Evolutionary conservation across 164 flowering plant species (phyloP).

Genomic region (Dillenia suffruticosa): DNA sequence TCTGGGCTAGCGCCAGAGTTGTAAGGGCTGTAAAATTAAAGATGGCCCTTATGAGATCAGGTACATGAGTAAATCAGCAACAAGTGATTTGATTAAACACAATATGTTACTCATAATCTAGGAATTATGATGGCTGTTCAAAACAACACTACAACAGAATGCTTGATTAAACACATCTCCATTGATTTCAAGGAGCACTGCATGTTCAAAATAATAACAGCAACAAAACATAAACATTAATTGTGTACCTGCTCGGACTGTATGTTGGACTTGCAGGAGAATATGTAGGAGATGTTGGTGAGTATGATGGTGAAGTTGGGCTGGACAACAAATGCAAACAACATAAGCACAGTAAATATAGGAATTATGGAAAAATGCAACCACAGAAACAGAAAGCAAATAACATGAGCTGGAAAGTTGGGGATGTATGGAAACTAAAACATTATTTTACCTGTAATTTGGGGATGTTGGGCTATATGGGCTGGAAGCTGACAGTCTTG

Average conservation of each 20-base stretch:
- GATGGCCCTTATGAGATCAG: too few relatives aligned
- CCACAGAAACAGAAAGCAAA: too few relatives aligned
- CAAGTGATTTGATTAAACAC: too few relatives aligned
- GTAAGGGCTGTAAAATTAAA: conserved; percentile 53
- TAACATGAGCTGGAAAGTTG: too few relatives aligned
- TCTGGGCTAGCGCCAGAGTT: conserved; percentile 71
- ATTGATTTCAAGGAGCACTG: too few relatives aligned
- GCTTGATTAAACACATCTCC: too few relatives aligned
- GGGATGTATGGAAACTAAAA: not conserved
- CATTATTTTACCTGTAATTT: conserved; percentile 66
- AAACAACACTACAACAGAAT: too few relatives aligned
- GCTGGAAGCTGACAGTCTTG: conserved; percentile 76
- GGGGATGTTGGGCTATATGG: conserved; percentile 93
- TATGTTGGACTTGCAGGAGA: conserved; percentile 92
- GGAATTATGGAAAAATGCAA: not conserved
- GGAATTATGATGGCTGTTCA: too few relatives aligned
- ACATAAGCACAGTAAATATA: not conserved
- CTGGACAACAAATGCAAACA: conserved; percentile 35
- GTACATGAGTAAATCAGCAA: too few relatives aligned
- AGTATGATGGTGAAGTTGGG: conserved; percentile 95
- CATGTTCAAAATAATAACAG: too few relatives aligned
- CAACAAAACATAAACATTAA: too few relatives aligned
- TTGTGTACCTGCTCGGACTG: conserved; percentile 86
- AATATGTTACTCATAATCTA: too few relatives aligned
- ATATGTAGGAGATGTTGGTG: conserved; percentile 93